phyloP scores from a whole-genome alignment of 176 grass and related monocot genomes.

The Hyparrhenia diplandra region DNA sequence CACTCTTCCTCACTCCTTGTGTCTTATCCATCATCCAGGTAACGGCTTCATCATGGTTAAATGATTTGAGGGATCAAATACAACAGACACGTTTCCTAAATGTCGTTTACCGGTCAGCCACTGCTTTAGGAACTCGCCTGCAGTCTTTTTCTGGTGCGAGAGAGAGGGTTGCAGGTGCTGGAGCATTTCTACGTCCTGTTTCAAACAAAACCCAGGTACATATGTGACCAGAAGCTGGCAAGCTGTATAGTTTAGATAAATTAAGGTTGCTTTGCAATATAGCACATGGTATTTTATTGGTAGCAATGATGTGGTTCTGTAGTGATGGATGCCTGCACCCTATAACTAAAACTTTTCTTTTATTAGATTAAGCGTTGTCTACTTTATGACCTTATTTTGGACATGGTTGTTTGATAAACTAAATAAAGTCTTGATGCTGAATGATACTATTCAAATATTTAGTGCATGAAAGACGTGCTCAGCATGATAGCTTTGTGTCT shows the following conservation, averaged over 20 bases:
- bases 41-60: constrained; percentile 97
- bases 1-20: constrained; percentile 5
- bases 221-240: constrained; percentile 18
- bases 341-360: background rate
- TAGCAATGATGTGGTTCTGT: background rate
- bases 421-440: background rate
- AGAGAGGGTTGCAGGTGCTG: constrained; percentile 86
- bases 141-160: constrained; percentile 84
- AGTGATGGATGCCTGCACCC: background rate
- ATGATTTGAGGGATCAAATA: constrained; percentile 96
- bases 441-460: background rate
- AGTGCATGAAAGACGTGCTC: background rate
- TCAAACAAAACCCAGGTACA: constrained; percentile 94
- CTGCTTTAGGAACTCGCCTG: constrained; percentile 78
- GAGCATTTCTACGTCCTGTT: constrained; percentile 73
- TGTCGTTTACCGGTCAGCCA: constrained; percentile 95
- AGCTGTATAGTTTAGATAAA: constrained; percentile 22
- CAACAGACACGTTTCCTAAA: constrained; percentile 90
- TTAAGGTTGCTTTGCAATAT: background rate
- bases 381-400: background rate
- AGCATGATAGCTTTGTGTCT: background rate
- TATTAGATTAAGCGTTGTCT: background rate
- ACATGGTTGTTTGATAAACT: constrained; percentile 18
- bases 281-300: constrained; percentile 5
- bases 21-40: constrained; percentile 53